Percentiles rank a stretch among this genome's conserved stretches.
These are phyloP conservation scores for Petunia hybrid DNA, from an alignment of 305 asterid species.

Conservation along the genomic window DNA sequence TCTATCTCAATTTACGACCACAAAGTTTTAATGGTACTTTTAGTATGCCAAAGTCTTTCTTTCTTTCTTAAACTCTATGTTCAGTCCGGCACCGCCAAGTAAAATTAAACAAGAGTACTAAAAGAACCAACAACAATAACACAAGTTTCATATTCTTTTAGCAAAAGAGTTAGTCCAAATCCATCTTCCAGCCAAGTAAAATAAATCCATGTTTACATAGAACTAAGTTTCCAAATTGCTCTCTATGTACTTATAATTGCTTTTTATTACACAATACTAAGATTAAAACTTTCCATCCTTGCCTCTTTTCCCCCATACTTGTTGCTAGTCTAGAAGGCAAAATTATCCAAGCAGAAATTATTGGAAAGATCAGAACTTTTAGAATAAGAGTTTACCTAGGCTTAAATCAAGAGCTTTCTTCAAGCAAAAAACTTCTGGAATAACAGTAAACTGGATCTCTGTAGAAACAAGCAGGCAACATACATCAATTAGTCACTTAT, in stretches of 20 bases:
- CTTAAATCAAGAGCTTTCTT: not conserved
- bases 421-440: constrained; percentile 21
- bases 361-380: not conserved
- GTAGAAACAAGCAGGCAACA: not conserved
- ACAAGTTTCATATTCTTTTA: constrained; percentile 21
- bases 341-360: not conserved
- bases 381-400: constrained; percentile 16
- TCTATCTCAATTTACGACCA: not conserved
- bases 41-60: not conserved
- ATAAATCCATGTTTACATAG: not conserved
- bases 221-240: not conserved
- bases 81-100: no score
- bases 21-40: not conserved
- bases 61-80: not conserved
- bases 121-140: not conserved
- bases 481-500: constrained; percentile 10
- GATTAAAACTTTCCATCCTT: not conserved
- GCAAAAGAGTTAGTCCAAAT: not conserved
- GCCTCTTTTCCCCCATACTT: not conserved
- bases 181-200: constrained; percentile 16
- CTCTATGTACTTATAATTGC: not conserved
- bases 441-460: constrained; percentile 10
- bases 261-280: constrained; percentile 4
- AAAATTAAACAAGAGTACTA: not conserved
- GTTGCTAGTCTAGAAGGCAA: not conserved